Conservation (phyloP, 1,284 basidiomycete genomes). For the Pterulicium gracile region DNA sequence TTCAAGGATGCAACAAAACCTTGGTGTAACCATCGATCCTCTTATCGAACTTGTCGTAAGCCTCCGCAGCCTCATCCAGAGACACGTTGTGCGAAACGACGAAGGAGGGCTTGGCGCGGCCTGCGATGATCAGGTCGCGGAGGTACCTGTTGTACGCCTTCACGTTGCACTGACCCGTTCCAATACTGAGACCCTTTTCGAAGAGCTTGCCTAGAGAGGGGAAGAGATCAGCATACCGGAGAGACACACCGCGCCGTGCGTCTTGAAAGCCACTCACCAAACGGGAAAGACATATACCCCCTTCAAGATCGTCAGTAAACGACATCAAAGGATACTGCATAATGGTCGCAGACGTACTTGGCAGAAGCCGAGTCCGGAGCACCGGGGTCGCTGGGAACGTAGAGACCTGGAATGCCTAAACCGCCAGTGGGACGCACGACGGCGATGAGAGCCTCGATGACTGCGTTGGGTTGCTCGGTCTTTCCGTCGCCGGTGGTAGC, state of each 20-base stretch:
- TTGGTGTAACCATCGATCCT: conserved; percentile 39
- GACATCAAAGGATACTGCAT: background rate
- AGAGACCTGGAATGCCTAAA: conserved; percentile 40
- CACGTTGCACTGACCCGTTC: conserved; percentile 45
- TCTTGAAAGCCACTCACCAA: too few relatives aligned
- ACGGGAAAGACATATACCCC: conserved; percentile 41
- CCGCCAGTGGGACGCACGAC: conserved; percentile 41
- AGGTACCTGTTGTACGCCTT: conserved; percentile 43
- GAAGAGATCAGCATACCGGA: too few relatives aligned
- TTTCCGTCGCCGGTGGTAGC: conserved; percentile 37
- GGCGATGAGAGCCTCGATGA: conserved; percentile 37
- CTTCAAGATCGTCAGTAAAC: conserved; percentile 13
- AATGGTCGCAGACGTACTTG: conserved; percentile 21
- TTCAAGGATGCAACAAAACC: conserved; percentile 37
- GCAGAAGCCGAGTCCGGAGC: conserved; percentile 38
- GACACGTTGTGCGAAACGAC: conserved; percentile 39
- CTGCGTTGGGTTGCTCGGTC: conserved; percentile 40
- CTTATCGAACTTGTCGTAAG: conserved; percentile 41
- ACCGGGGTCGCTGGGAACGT: conserved; percentile 40
- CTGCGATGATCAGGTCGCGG: conserved; percentile 39
- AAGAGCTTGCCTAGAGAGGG: conserved; percentile 30
- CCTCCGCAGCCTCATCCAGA: conserved; percentile 32
- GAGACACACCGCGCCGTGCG: too few relatives aligned
- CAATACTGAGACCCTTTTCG: conserved; percentile 38
- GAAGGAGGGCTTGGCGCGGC: conserved; percentile 38